phyloP scores from a whole-genome alignment of 1,284 basidiomycete species.

The Cutaneotrichosporon cutaneum region DNA sequence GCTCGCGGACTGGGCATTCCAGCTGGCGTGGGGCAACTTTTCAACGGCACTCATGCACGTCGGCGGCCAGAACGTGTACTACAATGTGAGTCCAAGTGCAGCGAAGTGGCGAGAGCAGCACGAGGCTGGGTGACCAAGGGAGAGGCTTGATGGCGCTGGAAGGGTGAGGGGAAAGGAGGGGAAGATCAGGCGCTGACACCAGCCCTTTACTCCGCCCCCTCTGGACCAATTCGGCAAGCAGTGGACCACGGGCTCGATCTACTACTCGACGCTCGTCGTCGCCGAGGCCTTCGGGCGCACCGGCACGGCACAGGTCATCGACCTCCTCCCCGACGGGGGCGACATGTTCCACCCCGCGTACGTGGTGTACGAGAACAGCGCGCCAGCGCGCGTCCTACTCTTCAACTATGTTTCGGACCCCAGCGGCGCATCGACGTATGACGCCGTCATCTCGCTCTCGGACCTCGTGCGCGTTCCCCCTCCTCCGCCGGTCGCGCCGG shows the following conservation, averaged over 20 bases:
- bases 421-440: conserved; percentile 53
- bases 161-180: too few species aligned
- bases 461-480: not conserved
- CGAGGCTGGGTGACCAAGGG: too few species aligned
- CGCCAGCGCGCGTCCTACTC: conserved; percentile 61
- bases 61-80: conserved; percentile 52
- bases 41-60: conserved; percentile 50
- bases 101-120: too few species aligned
- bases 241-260: conserved; percentile 58
- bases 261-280: conserved; percentile 67
- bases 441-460: conserved; percentile 29
- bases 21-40: conserved; percentile 52
- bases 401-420: conserved; percentile 62
- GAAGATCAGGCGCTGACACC: not conserved
- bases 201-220: conserved; percentile 54
- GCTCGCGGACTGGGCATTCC: conserved; percentile 54
- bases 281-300: conserved; percentile 67
- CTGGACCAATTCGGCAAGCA: conserved; percentile 20
- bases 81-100: conserved; percentile 41
- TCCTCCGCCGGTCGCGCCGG: not conserved
- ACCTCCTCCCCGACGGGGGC: conserved; percentile 49
- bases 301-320: conserved; percentile 62
- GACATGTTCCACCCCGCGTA: conserved; percentile 66
- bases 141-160: too few species aligned
- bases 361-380: conserved; percentile 61